Evolutionary conservation across 257 asterid species (phyloP), one percentile per base, ranked within the genome.

Genomic region (Nicotiana undulata): DNA sequence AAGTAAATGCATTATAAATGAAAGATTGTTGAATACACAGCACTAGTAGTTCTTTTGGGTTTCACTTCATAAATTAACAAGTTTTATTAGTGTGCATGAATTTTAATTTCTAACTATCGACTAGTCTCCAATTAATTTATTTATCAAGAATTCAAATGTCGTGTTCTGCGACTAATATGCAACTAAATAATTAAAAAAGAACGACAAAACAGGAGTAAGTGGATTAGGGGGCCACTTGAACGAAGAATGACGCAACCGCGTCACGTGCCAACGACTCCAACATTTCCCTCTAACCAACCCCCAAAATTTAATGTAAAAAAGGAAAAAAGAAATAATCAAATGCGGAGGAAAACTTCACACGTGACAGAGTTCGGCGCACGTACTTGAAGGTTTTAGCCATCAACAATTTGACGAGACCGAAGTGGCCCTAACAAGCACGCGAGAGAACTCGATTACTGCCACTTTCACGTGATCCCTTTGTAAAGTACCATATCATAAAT

Each of bases 321-420:
- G 12, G 6, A 51, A n/a, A 52, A 53, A 4, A 12, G 9, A 32
- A 24, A 72, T 8, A 40, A 32, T 31, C 0, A 60, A 13, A 70
- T 1, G 49, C 49, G 13, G 22, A 4, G 4, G 4, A 20, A 29
- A 63, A n/a, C 29, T 20, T 29, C n/a, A 40, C 84, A 85, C 83
- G 82, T 80, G 86, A 84, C 63, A 20, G 7, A 75, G 60, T 79
- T 82, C 83, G 77, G 84, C 80, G 87, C 87, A 81, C 85, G 83
- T 85, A 85, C 24, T 70, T 28, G 46, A 66, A 22, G 68, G 26
- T 11, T 63, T 32, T 68, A 66, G 80, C 4, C 72, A 53, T 59
- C 10, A 29, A 16, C n/a, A 60, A 59, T 28, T 79, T 18, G 32
- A 40, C 46, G 46, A 31, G 4, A 13, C 60, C 17, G 24, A 75